Evolutionary conservation across 2,329 filamentous ascomycete species (phyloP).

Genomic region (Aureobasidium uvarum): DNA sequence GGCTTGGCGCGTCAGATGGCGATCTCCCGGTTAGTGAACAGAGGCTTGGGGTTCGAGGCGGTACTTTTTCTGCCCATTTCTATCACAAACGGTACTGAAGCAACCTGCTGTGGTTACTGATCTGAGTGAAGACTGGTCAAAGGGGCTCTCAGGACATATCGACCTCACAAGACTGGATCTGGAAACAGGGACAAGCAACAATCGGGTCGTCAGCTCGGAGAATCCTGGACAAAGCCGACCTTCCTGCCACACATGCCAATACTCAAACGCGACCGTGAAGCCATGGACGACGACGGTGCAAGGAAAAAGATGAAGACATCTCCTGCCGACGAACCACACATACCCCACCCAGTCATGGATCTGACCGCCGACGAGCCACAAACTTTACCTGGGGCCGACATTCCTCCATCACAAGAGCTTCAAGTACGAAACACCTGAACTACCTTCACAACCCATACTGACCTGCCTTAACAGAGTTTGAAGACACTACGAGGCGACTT

Average conservation of each 20-base stretch:
- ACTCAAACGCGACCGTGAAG: slow-evolving; percentile 19
- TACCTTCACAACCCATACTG: not conserved
- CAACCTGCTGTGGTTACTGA: not conserved
- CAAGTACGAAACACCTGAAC: not conserved
- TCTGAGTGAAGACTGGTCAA: not conserved
- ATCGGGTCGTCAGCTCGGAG: not conserved
- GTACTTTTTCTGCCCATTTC: not conserved
- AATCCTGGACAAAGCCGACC: not conserved
- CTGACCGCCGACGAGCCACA: not conserved
- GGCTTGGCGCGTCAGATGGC: slow-evolving; percentile 10
- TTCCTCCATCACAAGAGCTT: not conserved
- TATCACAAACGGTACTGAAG: not conserved
- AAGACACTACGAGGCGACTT: slow-evolving; percentile 50
- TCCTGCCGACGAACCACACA: not conserved
- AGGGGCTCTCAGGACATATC: not conserved
- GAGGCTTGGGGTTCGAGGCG: slow-evolving; percentile 4
- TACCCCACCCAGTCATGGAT: not conserved
- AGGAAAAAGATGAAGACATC: slow-evolving; percentile 14
- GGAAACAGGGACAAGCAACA: not conserved
- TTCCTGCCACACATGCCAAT: slow-evolving; percentile 27
- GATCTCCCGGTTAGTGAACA: slow-evolving; percentile 1
- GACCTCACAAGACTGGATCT: not conserved
- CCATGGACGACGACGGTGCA: slow-evolving; percentile 18
- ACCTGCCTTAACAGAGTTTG: not conserved
- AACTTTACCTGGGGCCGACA: not conserved